phyloP scores from a whole-genome alignment of 192 early-diverging fungal genomes.

The Coemansia sp. region DNA sequence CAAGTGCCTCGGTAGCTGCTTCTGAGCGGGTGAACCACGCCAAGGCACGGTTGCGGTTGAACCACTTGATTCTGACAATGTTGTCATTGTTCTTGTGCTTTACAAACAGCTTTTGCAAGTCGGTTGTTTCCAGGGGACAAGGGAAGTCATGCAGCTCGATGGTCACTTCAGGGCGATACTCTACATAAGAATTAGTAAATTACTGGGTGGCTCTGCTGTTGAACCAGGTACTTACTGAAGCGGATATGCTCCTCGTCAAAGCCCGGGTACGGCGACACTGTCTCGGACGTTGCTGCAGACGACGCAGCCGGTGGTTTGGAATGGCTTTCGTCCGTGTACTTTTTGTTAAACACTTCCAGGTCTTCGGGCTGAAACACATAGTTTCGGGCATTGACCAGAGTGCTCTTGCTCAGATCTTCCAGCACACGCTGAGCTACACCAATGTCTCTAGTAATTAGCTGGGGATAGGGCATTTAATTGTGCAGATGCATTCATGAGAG shows the following conservation, averaged over 20 bases:
- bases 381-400: slow-evolving; percentile 38
- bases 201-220: too few species aligned
- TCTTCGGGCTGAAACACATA: slow-evolving; percentile 43
- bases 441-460: neutral
- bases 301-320: slow-evolving; percentile 9
- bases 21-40: slow-evolving; percentile 53
- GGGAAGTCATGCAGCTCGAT: slow-evolving; percentile 54
- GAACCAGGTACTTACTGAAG: slow-evolving; percentile 43
- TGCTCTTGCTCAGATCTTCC: slow-evolving; percentile 42
- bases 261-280: slow-evolving; percentile 38
- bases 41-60: slow-evolving; percentile 53
- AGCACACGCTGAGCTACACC: slow-evolving; percentile 49
- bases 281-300: slow-evolving; percentile 26
- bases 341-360: slow-evolving; percentile 48
- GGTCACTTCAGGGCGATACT: slow-evolving; percentile 53
- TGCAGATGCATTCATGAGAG: neutral
- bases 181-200: slow-evolving; percentile 14
- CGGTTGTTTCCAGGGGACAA: slow-evolving; percentile 48
- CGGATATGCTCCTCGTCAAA: slow-evolving; percentile 53
- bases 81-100: slow-evolving; percentile 51
- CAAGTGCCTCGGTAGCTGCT: slow-evolving; percentile 41
- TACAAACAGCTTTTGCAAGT: slow-evolving; percentile 44
- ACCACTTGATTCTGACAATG: slow-evolving; percentile 56
- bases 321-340: slow-evolving; percentile 29
- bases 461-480: neutral